Evolutionary conservation across 83 land plant genomes (phyloP).

Genomic region (Thuja plicata): DNA sequence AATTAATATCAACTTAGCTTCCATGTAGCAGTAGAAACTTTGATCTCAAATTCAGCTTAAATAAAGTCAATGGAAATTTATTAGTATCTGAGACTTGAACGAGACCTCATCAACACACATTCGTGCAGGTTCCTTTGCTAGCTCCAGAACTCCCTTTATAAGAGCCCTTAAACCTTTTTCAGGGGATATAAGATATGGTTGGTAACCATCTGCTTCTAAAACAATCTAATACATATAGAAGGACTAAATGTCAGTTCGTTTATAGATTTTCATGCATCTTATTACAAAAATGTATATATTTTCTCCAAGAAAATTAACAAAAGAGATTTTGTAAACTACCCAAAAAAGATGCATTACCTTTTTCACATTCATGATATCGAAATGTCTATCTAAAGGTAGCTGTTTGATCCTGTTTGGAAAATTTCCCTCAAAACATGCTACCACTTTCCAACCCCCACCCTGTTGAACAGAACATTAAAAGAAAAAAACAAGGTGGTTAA

Average conservation of each 20-base stretch:
- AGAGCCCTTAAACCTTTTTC: slow-evolving; percentile 95
- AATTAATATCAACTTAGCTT: not conserved
- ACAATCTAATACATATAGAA: slow-evolving; percentile 55
- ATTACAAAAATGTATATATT: not conserved
- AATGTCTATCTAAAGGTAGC: slow-evolving; percentile 84
- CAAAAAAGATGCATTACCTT: slow-evolving; percentile 45
- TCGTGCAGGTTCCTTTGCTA: slow-evolving; percentile 94
- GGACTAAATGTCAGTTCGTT: not conserved
- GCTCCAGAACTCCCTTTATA: slow-evolving; percentile 82
- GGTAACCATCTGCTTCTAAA: slow-evolving; percentile 99
- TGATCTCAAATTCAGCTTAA: not conserved
- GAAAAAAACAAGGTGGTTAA: not conserved
- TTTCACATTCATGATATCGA: slow-evolving; percentile 85
- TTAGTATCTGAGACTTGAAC: not conserved
- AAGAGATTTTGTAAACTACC: not conserved
- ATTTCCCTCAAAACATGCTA: slow-evolving; percentile 93
- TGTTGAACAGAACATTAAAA: slow-evolving; percentile 27
- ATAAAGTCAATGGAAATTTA: not conserved
- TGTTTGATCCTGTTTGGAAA: slow-evolving; percentile 94
- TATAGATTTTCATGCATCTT: not conserved
- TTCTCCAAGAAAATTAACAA: not conserved
- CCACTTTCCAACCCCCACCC: slow-evolving; percentile 96
- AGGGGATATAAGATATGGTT: slow-evolving; percentile 96
- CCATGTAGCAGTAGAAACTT: not conserved
- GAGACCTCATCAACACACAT: slow-evolving; percentile 97